Evolutionary conservation across 495 filamentous ascomycete species (phyloP).

Genomic region (Aspergillus panamensis): DNA sequence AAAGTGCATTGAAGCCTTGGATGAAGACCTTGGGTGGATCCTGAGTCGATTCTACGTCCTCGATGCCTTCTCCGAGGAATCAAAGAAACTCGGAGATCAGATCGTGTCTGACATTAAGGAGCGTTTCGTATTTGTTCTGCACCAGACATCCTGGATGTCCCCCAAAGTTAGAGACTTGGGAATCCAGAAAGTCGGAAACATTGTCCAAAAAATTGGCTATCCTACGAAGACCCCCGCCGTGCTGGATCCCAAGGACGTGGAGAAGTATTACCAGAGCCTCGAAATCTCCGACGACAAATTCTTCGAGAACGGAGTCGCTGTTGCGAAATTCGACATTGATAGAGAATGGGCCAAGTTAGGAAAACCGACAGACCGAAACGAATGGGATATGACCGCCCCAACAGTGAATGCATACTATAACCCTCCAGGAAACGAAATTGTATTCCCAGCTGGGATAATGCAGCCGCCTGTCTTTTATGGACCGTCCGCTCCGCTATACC

Average conservation of each 20-base stretch:
- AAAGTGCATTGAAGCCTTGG: conserved; percentile 58
- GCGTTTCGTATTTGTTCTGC: conserved; percentile 58
- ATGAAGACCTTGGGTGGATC: conserved; percentile 54
- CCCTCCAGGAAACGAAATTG: conserved; percentile 61
- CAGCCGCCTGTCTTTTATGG: conserved; percentile 66
- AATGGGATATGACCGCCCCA: conserved; percentile 60
- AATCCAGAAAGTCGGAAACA: conserved; percentile 65
- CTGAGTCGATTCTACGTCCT: conserved; percentile 66
- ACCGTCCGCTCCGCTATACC: conserved; percentile 56
- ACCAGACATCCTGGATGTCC: conserved; percentile 65
- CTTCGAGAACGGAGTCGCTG: conserved; percentile 59
- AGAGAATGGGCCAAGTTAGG: conserved; percentile 56
- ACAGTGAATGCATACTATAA: conserved; percentile 67
- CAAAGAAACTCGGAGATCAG: conserved; percentile 63
- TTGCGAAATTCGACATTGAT: conserved; percentile 43
- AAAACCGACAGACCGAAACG: conserved; percentile 58
- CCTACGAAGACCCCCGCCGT: conserved; percentile 64
- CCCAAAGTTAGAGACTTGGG: conserved; percentile 58
- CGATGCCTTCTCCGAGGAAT: conserved; percentile 59
- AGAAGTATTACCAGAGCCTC: conserved; percentile 55
- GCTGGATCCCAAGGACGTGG: conserved; percentile 53
- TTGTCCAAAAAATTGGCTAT: conserved; percentile 72
- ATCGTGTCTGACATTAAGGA: conserved; percentile 68
- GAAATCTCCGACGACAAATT: conserved; percentile 50
- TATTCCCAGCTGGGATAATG: conserved; percentile 72